phyloP scores from a whole-genome alignment of 2,329 filamentous ascomycete species.

The Diaporthe caulivora region DNA sequence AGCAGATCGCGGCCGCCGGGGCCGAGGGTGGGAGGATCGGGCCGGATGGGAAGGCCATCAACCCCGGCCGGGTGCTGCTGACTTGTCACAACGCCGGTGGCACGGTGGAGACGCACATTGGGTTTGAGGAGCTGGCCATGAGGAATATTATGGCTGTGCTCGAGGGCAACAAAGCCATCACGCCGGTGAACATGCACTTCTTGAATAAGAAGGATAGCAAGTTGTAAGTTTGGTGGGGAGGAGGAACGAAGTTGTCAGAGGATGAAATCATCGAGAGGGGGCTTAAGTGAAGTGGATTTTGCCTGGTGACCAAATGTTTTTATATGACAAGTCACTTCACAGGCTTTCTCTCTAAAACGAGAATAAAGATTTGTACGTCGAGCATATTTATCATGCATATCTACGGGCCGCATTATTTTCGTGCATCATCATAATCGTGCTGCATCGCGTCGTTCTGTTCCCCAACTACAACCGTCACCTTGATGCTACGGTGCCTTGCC shows the following conservation, averaged over 20 bases:
- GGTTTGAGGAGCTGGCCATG: conserved; percentile 76
- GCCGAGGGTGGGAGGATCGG: neutral
- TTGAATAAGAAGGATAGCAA: conserved; percentile 48
- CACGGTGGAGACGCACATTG: conserved; percentile 74
- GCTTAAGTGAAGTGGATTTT: neutral
- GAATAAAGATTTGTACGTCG: neutral
- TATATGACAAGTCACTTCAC: conserved; percentile 2
- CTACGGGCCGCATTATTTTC: neutral
- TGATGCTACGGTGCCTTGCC: neutral
- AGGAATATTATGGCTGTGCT: conserved; percentile 74
- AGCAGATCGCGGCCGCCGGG: neutral
- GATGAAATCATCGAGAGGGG: neutral
- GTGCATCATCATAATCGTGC: neutral
- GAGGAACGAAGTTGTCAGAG: neutral
- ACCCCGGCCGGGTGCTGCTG: conserved; percentile 63
- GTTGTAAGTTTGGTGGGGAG: neutral
- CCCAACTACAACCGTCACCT: neutral
- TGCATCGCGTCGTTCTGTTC: conserved; percentile 1
- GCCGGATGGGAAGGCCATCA: neutral
- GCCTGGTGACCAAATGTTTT: neutral
- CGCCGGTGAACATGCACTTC: conserved; percentile 73
- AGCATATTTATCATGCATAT: conserved; percentile 11
- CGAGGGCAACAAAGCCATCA: conserved; percentile 62
- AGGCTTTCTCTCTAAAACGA: neutral
- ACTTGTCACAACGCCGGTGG: conserved; percentile 78